phyloP scores from a whole-genome alignment of 768 basidiomycete species.

The Xanthoconium stramineum region DNA sequence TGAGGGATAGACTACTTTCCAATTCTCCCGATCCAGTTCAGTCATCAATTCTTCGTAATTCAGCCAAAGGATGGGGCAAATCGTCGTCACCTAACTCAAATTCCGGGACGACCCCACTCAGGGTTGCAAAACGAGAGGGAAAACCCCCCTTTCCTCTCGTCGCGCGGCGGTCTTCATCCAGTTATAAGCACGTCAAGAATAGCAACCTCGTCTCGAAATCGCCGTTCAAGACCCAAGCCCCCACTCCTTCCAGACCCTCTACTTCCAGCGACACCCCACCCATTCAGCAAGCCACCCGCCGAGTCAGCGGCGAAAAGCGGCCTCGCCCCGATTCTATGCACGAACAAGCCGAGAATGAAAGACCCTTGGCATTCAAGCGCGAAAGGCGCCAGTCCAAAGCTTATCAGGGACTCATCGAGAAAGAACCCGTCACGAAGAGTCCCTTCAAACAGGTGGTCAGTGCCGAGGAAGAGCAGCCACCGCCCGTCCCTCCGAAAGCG shows the following conservation, averaged over 20 bases:
- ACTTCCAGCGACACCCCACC: constrained; percentile 6
- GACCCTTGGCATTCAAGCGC: constrained; percentile 65
- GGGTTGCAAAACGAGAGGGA: constrained; percentile 70
- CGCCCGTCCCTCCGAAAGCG: constrained; percentile 27
- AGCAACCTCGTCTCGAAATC: constrained; percentile 84
- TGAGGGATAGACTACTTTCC: constrained; percentile 58
- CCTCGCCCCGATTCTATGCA: constrained; percentile 70
- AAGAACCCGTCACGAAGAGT: constrained; percentile 78
- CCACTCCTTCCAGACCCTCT: constrained; percentile 39
- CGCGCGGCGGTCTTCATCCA: constrained; percentile 70
- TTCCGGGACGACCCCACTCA: constrained; percentile 55
- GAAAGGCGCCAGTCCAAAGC: constrained; percentile 73
- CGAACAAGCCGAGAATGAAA: constrained; percentile 69
- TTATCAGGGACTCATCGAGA: constrained; percentile 69
- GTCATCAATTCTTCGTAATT: constrained; percentile 59
- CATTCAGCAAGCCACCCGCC: constrained; percentile 30
- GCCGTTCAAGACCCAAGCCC: constrained; percentile 71
- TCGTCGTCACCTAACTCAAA: constrained; percentile 34
- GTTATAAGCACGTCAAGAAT: constrained; percentile 73
- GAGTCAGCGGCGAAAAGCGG: constrained; percentile 76
- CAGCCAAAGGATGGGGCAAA: constrained; percentile 61
- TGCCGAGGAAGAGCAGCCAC: constrained; percentile 29
- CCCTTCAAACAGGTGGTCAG: constrained; percentile 54
- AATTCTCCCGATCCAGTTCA: constrained; percentile 65
- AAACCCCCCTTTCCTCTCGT: constrained; percentile 45